Percentiles rank a stretch among this genome's conserved stretches.
Evolutionary conservation across 148 eudicot species (phyloP).

Genomic region (Cornus suecica): DNA sequence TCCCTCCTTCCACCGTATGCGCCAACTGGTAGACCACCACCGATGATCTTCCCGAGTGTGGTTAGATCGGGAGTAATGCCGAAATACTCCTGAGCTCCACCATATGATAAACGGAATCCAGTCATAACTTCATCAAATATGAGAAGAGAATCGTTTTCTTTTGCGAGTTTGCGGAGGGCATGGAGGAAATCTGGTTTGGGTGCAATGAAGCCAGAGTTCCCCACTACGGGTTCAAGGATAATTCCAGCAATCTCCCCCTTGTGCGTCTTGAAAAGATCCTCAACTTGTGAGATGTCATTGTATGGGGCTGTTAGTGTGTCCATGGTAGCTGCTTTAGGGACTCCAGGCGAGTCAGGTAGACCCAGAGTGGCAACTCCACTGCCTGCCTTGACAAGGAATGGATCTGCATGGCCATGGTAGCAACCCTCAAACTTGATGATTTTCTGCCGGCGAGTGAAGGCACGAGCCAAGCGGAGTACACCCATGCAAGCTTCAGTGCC

Average conservation of each 20-base stretch:
- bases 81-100: slow-evolving; percentile 94
- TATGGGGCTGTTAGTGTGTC: slow-evolving; percentile 79
- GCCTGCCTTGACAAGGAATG: slow-evolving; percentile 91
- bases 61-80: slow-evolving; percentile 84
- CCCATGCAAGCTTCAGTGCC: slow-evolving; percentile 99
- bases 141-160: slow-evolving; percentile 69
- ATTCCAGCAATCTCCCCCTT: slow-evolving; percentile 85
- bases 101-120: slow-evolving; percentile 85
- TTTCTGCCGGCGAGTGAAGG: slow-evolving; percentile 73
- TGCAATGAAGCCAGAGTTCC: slow-evolving; percentile 83
- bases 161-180: slow-evolving; percentile 53
- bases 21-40: slow-evolving; percentile 94
- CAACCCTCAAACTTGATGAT: slow-evolving; percentile 96
- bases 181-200: slow-evolving; percentile 73
- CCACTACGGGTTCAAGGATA: slow-evolving; percentile 94
- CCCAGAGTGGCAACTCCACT: slow-evolving; percentile 98
- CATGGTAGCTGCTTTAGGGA: slow-evolving; percentile 71
- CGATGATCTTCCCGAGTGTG: slow-evolving; percentile 87
- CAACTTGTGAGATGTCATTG: slow-evolving; percentile 60
- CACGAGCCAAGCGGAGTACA: slow-evolving; percentile 89
- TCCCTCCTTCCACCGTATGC: slow-evolving; percentile 96
- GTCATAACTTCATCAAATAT: slow-evolving; percentile 98
- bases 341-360: slow-evolving; percentile 95
- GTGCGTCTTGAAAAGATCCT: slow-evolving; percentile 53
- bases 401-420: slow-evolving; percentile 97